These are phyloP conservation scores for Lecanicillium sp. DNA, from an alignment of 2,329 filamentous ascomycete genomes.

Conservation along the genomic window DNA sequence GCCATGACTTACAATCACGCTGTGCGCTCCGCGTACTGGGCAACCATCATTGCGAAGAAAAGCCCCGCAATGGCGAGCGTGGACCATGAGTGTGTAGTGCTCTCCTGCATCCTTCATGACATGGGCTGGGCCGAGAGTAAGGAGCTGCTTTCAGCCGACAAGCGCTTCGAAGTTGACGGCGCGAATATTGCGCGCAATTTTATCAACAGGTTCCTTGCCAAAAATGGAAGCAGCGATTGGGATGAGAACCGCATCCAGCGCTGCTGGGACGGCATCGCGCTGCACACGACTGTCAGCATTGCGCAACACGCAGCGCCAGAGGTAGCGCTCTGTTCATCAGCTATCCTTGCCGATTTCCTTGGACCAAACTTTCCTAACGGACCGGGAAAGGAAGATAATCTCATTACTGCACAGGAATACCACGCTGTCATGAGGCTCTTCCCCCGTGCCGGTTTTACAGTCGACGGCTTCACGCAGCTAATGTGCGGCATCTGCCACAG, in stretches of 20 bases:
- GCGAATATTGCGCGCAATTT: constrained; percentile 15
- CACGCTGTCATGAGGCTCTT: constrained; percentile 6
- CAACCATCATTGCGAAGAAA: constrained; percentile 13
- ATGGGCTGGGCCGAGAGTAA: constrained; percentile 16
- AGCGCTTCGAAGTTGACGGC: constrained; percentile 17
- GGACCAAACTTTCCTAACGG: constrained; percentile 12
- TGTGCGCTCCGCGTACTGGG: constrained; percentile 15
- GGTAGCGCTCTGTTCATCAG: constrained; percentile 9
- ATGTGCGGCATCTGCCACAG: constrained; percentile 14
- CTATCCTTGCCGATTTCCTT: constrained; percentile 13
- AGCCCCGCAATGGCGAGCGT: not conserved
- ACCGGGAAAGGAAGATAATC: not conserved
- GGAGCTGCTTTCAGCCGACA: constrained; percentile 10
- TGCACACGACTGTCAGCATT: constrained; percentile 15
- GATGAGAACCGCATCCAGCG: constrained; percentile 10
- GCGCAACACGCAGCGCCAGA: constrained; percentile 11
- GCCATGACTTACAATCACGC: constrained; percentile 14
- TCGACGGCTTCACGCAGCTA: constrained; percentile 5
- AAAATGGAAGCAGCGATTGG: constrained; percentile 1
- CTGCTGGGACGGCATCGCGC: constrained; percentile 16
- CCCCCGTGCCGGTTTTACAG: constrained; percentile 12
- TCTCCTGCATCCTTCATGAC: constrained; percentile 17
- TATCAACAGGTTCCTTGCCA: not conserved
- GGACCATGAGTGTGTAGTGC: constrained; percentile 12
- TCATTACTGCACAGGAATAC: constrained; percentile 14